phyloP scores from a whole-genome alignment of 371 early-diverging fungal genomes.

The Mucor racemosus region DNA sequence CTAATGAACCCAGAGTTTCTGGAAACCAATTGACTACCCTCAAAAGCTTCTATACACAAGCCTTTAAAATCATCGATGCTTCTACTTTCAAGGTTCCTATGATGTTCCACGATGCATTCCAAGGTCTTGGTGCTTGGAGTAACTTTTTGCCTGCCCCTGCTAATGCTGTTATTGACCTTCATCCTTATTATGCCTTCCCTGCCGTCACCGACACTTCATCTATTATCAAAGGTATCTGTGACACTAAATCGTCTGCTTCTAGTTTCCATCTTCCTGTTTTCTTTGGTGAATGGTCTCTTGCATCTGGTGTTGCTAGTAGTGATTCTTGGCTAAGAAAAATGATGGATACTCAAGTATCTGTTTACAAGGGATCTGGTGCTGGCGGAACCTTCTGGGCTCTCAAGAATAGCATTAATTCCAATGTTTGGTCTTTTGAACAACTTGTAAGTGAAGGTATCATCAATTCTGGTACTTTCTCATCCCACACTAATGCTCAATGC shows the following conservation, averaged over 20 bases:
- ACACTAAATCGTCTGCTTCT: neutral
- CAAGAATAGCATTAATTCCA: constrained; percentile 38
- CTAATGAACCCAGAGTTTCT: constrained; percentile 33
- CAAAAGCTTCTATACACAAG: constrained; percentile 27
- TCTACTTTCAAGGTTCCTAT: constrained; percentile 35
- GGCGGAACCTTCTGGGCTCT: constrained; percentile 38
- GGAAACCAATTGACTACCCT: constrained; percentile 14
- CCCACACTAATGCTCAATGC: constrained; percentile 21
- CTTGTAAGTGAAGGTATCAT: constrained; percentile 29
- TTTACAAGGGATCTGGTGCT: constrained; percentile 23
- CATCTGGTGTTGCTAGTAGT: constrained; percentile 21
- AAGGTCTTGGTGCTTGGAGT: constrained; percentile 31
- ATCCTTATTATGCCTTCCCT: constrained; percentile 43
- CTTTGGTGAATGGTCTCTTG: constrained; percentile 39
- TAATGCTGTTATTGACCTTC: constrained; percentile 40
- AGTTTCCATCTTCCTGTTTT: constrained; percentile 37
- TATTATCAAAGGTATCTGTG: constrained; percentile 28
- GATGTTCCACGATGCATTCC: constrained; percentile 43
- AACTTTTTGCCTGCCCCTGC: constrained; percentile 32
- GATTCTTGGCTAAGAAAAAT: constrained; percentile 13
- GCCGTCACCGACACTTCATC: constrained; percentile 7
- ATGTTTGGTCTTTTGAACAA: constrained; percentile 38
- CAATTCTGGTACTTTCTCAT: constrained; percentile 23
- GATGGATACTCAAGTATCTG: constrained; percentile 22
- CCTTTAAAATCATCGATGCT: constrained; percentile 26